A percentile compares a stretch with the other conserved stretches of the same genome.
Evolutionary conservation across 176 grass and related monocot genomes (phyloP).

Genomic region (Elaeis guineensis): DNA sequence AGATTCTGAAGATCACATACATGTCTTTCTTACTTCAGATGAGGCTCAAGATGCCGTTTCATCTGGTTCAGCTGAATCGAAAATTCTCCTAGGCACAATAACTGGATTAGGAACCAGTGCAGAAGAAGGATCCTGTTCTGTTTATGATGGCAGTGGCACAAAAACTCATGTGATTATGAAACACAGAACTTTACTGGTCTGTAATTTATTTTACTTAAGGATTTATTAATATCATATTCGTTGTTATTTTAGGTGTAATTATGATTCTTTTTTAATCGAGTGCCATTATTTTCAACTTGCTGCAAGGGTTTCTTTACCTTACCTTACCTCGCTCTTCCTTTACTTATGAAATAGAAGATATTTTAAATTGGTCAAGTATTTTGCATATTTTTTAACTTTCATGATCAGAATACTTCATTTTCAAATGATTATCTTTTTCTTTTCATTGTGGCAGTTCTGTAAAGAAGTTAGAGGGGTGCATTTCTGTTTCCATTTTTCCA

Average conservation of each 20-base stretch:
- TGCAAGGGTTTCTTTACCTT: neutral
- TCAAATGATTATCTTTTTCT: too few relatives aligned
- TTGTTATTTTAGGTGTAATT: neutral
- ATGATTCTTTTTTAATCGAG: neutral
- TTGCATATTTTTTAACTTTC: too few relatives aligned
- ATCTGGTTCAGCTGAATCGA: conserved; percentile 23
- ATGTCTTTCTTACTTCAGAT: conserved; percentile 63
- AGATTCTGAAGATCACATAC: conserved; percentile 64
- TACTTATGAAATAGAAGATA: too few relatives aligned
- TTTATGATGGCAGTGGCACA: conserved; percentile 42
- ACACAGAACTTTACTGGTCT: conserved; percentile 81
- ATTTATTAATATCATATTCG: neutral
- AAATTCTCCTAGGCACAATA: conserved; percentile 56
- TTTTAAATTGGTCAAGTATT: too few relatives aligned
- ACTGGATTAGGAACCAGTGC: conserved; percentile 57
- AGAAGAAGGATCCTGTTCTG: conserved; percentile 86
- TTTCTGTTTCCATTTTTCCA: too few relatives aligned
- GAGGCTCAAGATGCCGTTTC: conserved; percentile 12
- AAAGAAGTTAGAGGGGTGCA: too few relatives aligned
- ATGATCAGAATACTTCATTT: too few relatives aligned
- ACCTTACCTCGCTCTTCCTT: too few relatives aligned
- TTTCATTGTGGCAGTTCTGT: too few relatives aligned
- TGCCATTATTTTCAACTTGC: neutral
- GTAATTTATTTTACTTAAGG: neutral
- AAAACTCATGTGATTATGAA: conserved; percentile 84